Percentiles rank a stretch among this genome's conserved stretches.
Evolutionary conservation across 2,329 filamentous ascomycete genomes (phyloP).

Genomic region (Aspergillus awamori): DNA sequence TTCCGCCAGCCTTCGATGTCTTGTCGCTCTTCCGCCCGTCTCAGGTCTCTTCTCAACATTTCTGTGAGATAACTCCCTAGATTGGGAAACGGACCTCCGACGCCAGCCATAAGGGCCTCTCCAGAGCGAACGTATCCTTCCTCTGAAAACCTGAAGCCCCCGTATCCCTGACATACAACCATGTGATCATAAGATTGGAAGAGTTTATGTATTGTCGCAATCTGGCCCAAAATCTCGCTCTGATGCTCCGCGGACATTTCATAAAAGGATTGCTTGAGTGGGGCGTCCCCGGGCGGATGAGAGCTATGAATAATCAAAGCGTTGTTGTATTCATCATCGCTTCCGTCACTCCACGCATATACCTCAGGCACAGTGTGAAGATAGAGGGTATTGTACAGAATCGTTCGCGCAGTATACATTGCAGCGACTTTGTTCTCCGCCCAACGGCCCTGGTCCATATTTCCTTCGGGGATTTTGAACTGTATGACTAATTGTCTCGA

Average conservation of each 20-base stretch:
- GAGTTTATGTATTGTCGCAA: neutral
- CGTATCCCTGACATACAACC: too few relatives aligned
- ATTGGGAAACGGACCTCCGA: too few relatives aligned
- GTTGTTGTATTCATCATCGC: neutral
- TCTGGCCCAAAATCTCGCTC: neutral
- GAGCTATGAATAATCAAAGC: neutral
- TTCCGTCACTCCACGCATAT: neutral
- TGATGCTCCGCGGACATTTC: neutral
- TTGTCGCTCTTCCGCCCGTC: too few relatives aligned
- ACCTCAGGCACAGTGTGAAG: neutral
- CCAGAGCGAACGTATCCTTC: too few relatives aligned
- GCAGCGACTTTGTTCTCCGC: neutral
- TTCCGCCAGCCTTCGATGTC: too few relatives aligned
- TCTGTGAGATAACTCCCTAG: too few relatives aligned
- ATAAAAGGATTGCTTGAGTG: neutral
- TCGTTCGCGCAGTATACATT: neutral
- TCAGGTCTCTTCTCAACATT: too few relatives aligned
- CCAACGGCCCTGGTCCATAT: neutral
- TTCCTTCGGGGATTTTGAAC: too few relatives aligned
- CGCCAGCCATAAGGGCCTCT: too few relatives aligned
- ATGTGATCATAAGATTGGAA: too few relatives aligned
- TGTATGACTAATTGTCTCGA: too few relatives aligned
- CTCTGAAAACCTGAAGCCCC: too few relatives aligned
- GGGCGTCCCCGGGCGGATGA: neutral
- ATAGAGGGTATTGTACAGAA: neutral